Percentiles rank a stretch among this genome's conserved stretches.
Evolutionary conservation across 2,329 filamentous ascomycete species (phyloP).

Genomic region (Pseudocercospora musae): DNA sequence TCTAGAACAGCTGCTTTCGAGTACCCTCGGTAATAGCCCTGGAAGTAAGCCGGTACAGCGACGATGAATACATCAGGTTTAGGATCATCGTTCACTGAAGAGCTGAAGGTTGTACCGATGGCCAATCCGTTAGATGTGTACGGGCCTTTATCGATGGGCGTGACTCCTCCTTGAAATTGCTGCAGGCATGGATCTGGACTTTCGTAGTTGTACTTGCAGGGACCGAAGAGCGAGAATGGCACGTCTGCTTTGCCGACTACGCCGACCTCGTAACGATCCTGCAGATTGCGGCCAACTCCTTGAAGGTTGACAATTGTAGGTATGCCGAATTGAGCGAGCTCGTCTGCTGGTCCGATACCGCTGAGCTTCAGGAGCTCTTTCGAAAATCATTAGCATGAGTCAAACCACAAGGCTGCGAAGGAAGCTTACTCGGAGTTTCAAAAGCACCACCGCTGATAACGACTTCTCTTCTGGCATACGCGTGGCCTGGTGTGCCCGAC

Average conservation of each 20-base stretch:
- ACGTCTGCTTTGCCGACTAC: slow-evolving; percentile 34
- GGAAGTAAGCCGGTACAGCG: slow-evolving; percentile 53
- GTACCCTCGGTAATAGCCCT: slow-evolving; percentile 55
- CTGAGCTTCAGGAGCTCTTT: slow-evolving; percentile 58
- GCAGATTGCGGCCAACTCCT: slow-evolving; percentile 61
- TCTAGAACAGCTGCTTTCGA: slow-evolving; percentile 40
- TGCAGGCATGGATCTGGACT: slow-evolving; percentile 40
- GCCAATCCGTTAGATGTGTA: slow-evolving; percentile 51
- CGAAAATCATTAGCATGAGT: not conserved
- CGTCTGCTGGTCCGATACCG: slow-evolving; percentile 56
- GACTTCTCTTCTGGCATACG: slow-evolving; percentile 42
- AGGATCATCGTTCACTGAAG: slow-evolving; percentile 6
- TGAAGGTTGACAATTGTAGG: slow-evolving; percentile 53
- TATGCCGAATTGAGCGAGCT: slow-evolving; percentile 55
- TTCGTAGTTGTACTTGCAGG: slow-evolving; percentile 31
- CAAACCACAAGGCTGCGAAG: slow-evolving; percentile 36
- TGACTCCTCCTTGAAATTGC: slow-evolving; percentile 32
- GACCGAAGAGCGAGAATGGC: slow-evolving; percentile 5
- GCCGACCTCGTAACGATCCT: slow-evolving; percentile 58
- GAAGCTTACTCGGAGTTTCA: slow-evolving; percentile 49
- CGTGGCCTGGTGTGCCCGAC: slow-evolving; percentile 41
- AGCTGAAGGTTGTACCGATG: slow-evolving; percentile 9
- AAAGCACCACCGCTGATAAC: slow-evolving; percentile 51
- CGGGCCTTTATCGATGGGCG: slow-evolving; percentile 36
- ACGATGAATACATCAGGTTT: slow-evolving; percentile 52